These are phyloP conservation scores for Daldinia loculata DNA, from an alignment of 495 filamentous ascomycete species.

Conservation along the genomic window DNA sequence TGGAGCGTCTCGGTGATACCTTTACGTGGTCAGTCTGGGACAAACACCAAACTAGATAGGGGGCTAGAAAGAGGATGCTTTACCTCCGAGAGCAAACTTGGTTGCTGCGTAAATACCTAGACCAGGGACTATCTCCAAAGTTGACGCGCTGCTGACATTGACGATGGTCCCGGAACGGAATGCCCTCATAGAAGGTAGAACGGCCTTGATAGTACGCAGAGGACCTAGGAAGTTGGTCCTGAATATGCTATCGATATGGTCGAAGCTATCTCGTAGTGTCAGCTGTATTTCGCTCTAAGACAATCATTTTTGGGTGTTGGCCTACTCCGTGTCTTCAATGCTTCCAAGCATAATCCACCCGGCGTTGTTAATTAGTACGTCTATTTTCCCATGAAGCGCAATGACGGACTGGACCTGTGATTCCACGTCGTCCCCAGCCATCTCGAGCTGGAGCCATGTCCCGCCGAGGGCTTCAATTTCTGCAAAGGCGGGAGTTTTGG, in stretches of 20 bases:
- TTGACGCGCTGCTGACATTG: constrained; percentile 49
- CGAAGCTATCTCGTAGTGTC: constrained; percentile 35
- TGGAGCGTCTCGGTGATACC: constrained; percentile 46
- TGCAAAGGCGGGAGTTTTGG: constrained; percentile 43
- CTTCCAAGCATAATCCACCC: constrained; percentile 54
- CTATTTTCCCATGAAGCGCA: constrained; percentile 53
- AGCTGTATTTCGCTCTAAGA: neutral
- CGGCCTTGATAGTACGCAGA: constrained; percentile 54
- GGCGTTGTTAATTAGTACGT: constrained; percentile 62
- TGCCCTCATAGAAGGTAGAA: constrained; percentile 58
- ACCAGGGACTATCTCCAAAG: constrained; percentile 30
- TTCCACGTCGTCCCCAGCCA: constrained; percentile 46
- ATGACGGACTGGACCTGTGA: constrained; percentile 45
- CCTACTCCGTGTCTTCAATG: constrained; percentile 55
- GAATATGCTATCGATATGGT: constrained; percentile 48
- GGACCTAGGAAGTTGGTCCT: constrained; percentile 59
- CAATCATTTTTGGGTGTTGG: neutral
- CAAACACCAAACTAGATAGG: neutral
- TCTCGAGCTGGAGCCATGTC: constrained; percentile 51
- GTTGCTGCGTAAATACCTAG: constrained; percentile 52
- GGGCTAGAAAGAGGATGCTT: constrained; percentile 17
- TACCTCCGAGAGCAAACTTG: constrained; percentile 54
- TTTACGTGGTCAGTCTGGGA: constrained; percentile 1
- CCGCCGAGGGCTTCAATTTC: constrained; percentile 52
- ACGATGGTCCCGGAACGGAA: constrained; percentile 55